Conservation (phyloP, 345 rosid genomes). For the Noccaea bulbosa region DNA sequence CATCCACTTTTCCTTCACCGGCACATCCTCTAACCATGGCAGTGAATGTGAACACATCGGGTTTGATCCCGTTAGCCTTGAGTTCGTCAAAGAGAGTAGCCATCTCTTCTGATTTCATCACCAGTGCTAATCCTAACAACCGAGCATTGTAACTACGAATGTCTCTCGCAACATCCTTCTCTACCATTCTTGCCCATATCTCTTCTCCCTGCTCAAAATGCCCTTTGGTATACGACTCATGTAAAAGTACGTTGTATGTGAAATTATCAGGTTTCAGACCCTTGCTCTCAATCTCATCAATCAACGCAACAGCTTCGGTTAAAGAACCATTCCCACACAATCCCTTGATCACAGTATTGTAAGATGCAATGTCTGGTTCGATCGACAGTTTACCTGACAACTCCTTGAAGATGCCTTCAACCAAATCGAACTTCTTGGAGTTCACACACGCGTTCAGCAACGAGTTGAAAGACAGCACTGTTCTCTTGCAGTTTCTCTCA, state of each 20-base stretch:
- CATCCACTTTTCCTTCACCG: slow-evolving; percentile 49
- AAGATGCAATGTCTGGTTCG: slow-evolving; percentile 56
- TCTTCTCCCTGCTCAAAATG: slow-evolving; percentile 59
- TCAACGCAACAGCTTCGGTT: slow-evolving; percentile 47
- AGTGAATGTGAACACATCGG: slow-evolving; percentile 55
- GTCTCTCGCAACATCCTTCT: slow-evolving; percentile 52
- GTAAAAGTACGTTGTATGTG: slow-evolving; percentile 62
- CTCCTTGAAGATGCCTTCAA: slow-evolving; percentile 50
- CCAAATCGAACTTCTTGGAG: slow-evolving; percentile 54
- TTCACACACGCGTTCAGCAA: slow-evolving; percentile 62
- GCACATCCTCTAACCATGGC: slow-evolving; percentile 62
- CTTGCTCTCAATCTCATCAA: slow-evolving; percentile 64
- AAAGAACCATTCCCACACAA: slow-evolving; percentile 57
- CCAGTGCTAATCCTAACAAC: slow-evolving; percentile 56
- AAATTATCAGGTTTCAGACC: slow-evolving; percentile 55
- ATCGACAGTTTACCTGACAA: slow-evolving; percentile 54
- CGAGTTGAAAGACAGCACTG: slow-evolving; percentile 66
- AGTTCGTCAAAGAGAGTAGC: slow-evolving; percentile 49
- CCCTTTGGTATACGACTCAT: slow-evolving; percentile 52
- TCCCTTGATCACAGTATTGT: slow-evolving; percentile 62
- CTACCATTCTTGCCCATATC: slow-evolving; percentile 60
- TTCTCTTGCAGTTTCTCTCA: slow-evolving; percentile 51
- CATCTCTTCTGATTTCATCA: slow-evolving; percentile 53
- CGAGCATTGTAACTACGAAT: slow-evolving; percentile 61
- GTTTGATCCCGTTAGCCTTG: slow-evolving; percentile 46